A percentile compares a stretch with the other conserved stretches of the same genome.
These are phyloP conservation scores for Parsonsia alboflavescens DNA, from an alignment of 257 asterid genomes.

Conservation along the genomic window DNA sequence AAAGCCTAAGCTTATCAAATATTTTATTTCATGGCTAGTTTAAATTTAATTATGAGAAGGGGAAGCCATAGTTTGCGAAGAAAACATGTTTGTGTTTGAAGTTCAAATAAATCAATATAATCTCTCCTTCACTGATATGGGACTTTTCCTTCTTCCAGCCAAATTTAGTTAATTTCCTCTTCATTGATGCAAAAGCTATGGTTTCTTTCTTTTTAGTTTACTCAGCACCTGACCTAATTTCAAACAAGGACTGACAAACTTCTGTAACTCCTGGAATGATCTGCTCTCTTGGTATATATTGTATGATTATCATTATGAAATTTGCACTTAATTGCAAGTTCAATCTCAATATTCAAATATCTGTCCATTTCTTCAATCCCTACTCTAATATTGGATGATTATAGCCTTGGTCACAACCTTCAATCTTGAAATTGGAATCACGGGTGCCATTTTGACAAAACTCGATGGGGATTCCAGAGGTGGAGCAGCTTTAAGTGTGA, in stretches of 20 bases:
- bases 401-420: constrained; percentile 86
- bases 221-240: neutral
- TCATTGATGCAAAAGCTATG: neutral
- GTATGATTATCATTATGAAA: neutral
- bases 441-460: constrained; percentile 96
- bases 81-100: neutral
- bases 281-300: neutral
- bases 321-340: neutral
- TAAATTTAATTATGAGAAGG: neutral
- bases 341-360: constrained; percentile 3
- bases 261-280: neutral
- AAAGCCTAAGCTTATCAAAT: neutral
- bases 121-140: neutral
- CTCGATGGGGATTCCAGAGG: constrained; percentile 99
- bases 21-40: neutral
- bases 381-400: constrained; percentile 13
- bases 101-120: neutral
- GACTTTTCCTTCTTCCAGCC: neutral
- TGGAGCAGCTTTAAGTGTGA: constrained; percentile 97
- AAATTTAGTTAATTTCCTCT: neutral
- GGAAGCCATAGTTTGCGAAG: neutral
- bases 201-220: neutral
- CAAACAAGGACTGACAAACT: neutral
- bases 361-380: neutral
- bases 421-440: constrained; percentile 96